These are phyloP conservation scores for Halteria grandinella DNA, from an alignment of 73 alveolate species.

Conservation along the genomic window DNA sequence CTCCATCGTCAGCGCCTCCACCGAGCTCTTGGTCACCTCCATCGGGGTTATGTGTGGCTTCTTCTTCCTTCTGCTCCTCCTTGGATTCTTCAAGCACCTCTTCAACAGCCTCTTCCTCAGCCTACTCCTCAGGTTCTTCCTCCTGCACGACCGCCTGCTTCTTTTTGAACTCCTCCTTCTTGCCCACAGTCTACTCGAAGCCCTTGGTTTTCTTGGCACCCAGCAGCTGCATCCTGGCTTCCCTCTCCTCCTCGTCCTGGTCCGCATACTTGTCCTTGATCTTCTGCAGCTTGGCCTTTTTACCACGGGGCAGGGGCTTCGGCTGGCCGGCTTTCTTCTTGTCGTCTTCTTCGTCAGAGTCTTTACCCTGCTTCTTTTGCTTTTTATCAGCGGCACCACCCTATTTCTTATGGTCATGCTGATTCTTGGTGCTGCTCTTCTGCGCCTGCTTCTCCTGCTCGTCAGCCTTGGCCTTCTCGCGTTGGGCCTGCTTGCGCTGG, in stretches of 20 bases:
- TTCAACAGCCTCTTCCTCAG: slow-evolving; percentile 11
- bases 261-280: slow-evolving; percentile 87
- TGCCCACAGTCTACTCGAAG: slow-evolving; percentile 19
- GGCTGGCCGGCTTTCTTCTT: slow-evolving; percentile 34
- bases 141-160: slow-evolving; percentile 1
- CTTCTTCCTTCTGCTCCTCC: slow-evolving; percentile 34
- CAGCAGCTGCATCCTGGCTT: slow-evolving; percentile 71
- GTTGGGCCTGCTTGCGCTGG: slow-evolving; percentile 16
- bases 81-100: not conserved
- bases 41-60: slow-evolving; percentile 14
- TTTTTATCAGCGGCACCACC: slow-evolving; percentile 21
- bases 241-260: slow-evolving; percentile 90
- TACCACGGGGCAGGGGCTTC: slow-evolving; percentile 63
- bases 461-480: slow-evolving; percentile 19
- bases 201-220: slow-evolving; percentile 78
- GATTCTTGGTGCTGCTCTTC: slow-evolving; percentile 29
- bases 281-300: slow-evolving; percentile 79
- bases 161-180: not conserved
- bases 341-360: slow-evolving; percentile 51
- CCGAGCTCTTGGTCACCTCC: slow-evolving; percentile 19
- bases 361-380: slow-evolving; percentile 52
- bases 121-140: slow-evolving; percentile 11
- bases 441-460: slow-evolving; percentile 40
- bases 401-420: slow-evolving; percentile 13
- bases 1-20: slow-evolving; percentile 16